Percentiles rank a stretch among this genome's conserved stretches.
These are phyloP conservation scores for Paxillus ammoniavirescens DNA, from an alignment of 768 basidiomycete species.

Conservation along the genomic window DNA sequence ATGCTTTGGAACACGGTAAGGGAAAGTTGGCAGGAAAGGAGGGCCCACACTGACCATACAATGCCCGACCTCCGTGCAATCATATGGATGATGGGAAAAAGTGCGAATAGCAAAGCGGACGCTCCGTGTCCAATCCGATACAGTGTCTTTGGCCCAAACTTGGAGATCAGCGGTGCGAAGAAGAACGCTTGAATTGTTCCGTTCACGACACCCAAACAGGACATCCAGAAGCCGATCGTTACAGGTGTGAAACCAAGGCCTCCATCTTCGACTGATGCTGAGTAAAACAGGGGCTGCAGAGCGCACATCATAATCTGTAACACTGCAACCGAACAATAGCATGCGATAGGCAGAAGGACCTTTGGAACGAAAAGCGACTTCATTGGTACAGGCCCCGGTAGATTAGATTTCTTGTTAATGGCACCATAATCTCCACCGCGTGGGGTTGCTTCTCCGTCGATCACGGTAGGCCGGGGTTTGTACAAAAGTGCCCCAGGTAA, in stretches of 20 bases:
- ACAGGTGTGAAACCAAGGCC: slow-evolving; percentile 38
- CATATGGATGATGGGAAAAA: slow-evolving; percentile 24
- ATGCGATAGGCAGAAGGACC: slow-evolving; percentile 32
- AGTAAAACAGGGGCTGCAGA: slow-evolving; percentile 39
- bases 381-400: slow-evolving; percentile 36
- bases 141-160: slow-evolving; percentile 36
- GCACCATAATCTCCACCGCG: background rate
- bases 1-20: slow-evolving; percentile 47
- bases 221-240: slow-evolving; percentile 37
- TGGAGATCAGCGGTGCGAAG: slow-evolving; percentile 35
- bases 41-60: too few species aligned
- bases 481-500: background rate
- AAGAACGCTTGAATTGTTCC: slow-evolving; percentile 38
- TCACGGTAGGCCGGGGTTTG: background rate
- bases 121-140: slow-evolving; percentile 20
- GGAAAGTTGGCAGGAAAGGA: slow-evolving; percentile 14
- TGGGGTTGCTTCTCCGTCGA: background rate
- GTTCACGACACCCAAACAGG: slow-evolving; percentile 34
- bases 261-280: slow-evolving; percentile 38
- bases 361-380: slow-evolving; percentile 34
- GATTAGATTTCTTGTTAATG: background rate
- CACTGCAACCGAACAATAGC: slow-evolving; percentile 33
- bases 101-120: slow-evolving; percentile 19
- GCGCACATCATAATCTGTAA: slow-evolving; percentile 39
- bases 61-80: background rate